Base-by-base conservation (phyloP, 2,329 filamentous ascomycete genomes). In the Samsoniella hepiali region DNA sequence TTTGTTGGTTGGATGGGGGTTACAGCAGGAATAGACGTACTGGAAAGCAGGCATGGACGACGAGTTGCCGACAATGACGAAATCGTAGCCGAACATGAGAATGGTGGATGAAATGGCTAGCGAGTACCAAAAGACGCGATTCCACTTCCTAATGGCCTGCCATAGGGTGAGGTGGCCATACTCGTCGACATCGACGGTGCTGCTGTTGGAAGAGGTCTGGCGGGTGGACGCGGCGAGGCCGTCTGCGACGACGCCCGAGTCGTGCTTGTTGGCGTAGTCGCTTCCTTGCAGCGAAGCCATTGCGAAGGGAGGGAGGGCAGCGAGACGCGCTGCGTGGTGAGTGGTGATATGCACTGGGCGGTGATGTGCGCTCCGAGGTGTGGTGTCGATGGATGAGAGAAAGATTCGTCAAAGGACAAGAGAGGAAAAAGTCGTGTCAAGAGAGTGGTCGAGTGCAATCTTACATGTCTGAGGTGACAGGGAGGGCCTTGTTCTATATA, bases 41-140 rank as follows among this genome's bases (percentile, higher is more conserved):
- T 71, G 71, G 58, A 73, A 73, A 50, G 66, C 68, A 9, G 71
- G 71, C 67, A 72, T 70, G 49, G 70, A 71, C 5, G 73, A 73
- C 3, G 71, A 68, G 17, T 71, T 75, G 13, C 72, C 74, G 42
- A 72, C 68, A 50, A 72, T 70, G 49, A 70, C 70, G 63, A 69
- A 69, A 65, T 73, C 71, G 54, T 71, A 72, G 38, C 71, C 71
- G 53, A 69, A 72, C 60, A 71, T 66, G 36, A 72, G 62, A 38
- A 70, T 74, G 51, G 67, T 67, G 3, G 67, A 68, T 9, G 68
- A 68, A 65, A 71, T 65, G 54, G 66, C 68, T 17, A 71, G 42
- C 58, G 70, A 69, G 53, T 68, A 72, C 45, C 67, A 58, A 29
- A 69, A 65, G 44, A 72, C 64, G 29, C 67, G 69, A 15, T 63